Conservation (phyloP, 352 stramenopile species). For the Phytophthora hybrid region DNA sequence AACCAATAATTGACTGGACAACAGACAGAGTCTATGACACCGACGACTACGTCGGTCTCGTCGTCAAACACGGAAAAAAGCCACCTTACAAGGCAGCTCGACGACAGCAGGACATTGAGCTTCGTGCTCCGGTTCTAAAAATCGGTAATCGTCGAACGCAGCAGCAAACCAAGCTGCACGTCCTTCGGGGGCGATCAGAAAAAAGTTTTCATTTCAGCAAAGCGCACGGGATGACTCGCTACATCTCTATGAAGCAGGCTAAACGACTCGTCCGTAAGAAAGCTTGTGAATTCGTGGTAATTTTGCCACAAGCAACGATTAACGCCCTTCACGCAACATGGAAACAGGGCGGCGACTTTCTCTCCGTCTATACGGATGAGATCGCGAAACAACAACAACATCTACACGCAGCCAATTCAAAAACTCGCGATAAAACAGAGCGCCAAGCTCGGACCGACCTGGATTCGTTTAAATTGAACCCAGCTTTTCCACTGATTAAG, state of each 20-base stretch:
- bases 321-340: not conserved
- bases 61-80: not conserved
- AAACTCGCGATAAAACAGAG: constrained; percentile 6
- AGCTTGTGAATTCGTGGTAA: not conserved
- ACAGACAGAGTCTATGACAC: constrained; percentile 15
- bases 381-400: not conserved
- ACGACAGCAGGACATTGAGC: not conserved
- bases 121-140: not conserved
- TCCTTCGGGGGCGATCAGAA: not conserved
- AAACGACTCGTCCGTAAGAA: not conserved
- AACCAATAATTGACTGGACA: not conserved
- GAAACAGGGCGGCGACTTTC: constrained; percentile 5
- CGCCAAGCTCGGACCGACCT: not conserved
- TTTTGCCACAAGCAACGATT: constrained; percentile 6
- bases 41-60: not conserved
- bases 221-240: not conserved
- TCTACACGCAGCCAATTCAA: not conserved
- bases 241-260: constrained; percentile 10
- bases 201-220: constrained; percentile 4
- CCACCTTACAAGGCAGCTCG: not conserved
- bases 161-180: constrained; percentile 1
- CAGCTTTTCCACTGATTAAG: constrained; percentile 1
- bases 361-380: not conserved
- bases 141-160: constrained; percentile 1
- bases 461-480: not conserved